phyloP scores from a whole-genome alignment of 768 basidiomycete genomes.

The Tricholoma bakamatsutake region DNA sequence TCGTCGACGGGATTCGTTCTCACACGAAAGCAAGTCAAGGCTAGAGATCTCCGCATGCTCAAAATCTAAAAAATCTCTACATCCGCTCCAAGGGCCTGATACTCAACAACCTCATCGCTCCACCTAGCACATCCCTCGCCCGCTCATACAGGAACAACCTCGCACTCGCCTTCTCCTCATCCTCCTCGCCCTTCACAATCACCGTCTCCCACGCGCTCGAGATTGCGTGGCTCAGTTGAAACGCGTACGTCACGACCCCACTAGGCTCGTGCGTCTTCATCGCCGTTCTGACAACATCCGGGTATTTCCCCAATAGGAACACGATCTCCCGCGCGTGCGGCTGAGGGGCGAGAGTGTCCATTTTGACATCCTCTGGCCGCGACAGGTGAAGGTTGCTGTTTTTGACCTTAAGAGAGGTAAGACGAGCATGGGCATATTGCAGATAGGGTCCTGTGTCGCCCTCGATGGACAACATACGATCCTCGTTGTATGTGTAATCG shows the following conservation, averaged over 20 bases:
- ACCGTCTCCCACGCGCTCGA: constrained; percentile 90
- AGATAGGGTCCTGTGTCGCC: constrained; percentile 95
- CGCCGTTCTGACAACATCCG: constrained; percentile 85
- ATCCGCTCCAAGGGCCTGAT: constrained; percentile 90
- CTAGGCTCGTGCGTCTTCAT: constrained; percentile 84
- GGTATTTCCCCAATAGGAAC: constrained; percentile 85
- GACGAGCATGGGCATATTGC: constrained; percentile 93
- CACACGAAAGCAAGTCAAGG: too few species aligned
- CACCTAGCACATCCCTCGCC: constrained; percentile 85
- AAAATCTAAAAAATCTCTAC: constrained; percentile 33
- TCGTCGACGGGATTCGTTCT: too few species aligned
- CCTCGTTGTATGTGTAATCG: constrained; percentile 94
- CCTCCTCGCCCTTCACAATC: constrained; percentile 77
- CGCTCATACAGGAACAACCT: constrained; percentile 85
- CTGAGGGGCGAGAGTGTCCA: constrained; percentile 59
- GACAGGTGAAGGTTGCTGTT: constrained; percentile 83
- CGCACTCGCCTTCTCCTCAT: constrained; percentile 72
- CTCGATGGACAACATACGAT: constrained; percentile 91
- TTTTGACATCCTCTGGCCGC: constrained; percentile 59
- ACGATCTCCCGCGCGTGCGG: constrained; percentile 77
- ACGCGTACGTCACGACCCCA: constrained; percentile 86
- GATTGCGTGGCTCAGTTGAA: constrained; percentile 83
- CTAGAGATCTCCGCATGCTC: too few species aligned
- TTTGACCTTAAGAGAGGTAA: constrained; percentile 87
- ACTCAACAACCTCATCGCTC: constrained; percentile 83